A percentile compares a stretch with the other conserved stretches of the same genome.
These are phyloP conservation scores for Rhizophagus clarus DNA, from an alignment of 192 early-diverging fungal genomes.

Conservation along the genomic window DNA sequence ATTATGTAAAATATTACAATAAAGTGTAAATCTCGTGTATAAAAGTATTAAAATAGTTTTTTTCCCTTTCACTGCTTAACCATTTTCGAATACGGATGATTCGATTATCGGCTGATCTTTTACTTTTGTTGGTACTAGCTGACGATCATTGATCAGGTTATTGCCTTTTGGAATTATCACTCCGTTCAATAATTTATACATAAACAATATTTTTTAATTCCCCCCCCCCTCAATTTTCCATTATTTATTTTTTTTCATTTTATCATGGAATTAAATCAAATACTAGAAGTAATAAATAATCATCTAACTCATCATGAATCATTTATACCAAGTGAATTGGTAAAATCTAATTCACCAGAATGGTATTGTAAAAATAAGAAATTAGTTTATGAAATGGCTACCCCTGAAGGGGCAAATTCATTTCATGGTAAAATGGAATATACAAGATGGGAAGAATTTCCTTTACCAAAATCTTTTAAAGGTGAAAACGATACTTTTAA, in stretches of 20 bases:
- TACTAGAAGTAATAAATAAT: background rate
- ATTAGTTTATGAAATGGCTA: slow-evolving; percentile 20
- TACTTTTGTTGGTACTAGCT: no score
- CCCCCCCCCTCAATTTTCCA: no score
- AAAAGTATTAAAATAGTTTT: no score
- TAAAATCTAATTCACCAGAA: slow-evolving; percentile 14
- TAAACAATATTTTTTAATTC: no score
- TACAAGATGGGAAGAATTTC: slow-evolving; percentile 24
- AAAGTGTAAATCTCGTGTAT: no score
- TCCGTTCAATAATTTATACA: no score
- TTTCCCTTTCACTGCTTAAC: no score
- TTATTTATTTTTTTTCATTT: background rate
- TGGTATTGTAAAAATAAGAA: slow-evolving; percentile 28
- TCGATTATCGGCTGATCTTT: no score
- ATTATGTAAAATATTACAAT: no score
- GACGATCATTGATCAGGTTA: no score
- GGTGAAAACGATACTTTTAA: background rate
- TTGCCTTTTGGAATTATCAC: no score
- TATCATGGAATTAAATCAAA: background rate
- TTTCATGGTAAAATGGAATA: slow-evolving; percentile 27
- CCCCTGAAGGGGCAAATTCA: slow-evolving; percentile 18
- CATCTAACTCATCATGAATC: slow-evolving; percentile 9
- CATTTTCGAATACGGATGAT: no score
- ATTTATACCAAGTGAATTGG: slow-evolving; percentile 8
- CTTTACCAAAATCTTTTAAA: slow-evolving; percentile 14